Percentiles rank a stretch among this genome's conserved stretches.
Conservation (phyloP, 345 rosid genomes). For the sweet orange (Citrus sinensis) region DNA sequence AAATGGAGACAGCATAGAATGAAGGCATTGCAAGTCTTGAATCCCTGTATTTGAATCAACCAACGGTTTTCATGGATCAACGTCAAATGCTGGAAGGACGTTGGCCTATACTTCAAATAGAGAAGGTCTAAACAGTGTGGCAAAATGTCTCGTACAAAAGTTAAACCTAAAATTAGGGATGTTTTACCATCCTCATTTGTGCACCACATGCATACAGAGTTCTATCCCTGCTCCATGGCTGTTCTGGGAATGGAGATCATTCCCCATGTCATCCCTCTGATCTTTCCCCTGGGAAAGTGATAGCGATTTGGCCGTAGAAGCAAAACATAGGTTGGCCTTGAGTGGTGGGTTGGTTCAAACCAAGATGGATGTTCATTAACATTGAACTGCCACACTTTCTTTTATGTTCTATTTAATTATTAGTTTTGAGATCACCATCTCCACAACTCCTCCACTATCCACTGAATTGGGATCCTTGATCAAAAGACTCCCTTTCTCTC, state of each 20-base stretch:
- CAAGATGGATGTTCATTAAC: neutral
- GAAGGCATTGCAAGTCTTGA: neutral
- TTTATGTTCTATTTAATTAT: neutral
- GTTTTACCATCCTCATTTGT: neutral
- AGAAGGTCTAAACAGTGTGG: neutral
- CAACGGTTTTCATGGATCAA: neutral
- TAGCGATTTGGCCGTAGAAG: neutral
- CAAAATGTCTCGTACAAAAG: neutral
- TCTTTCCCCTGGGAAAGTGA: neutral
- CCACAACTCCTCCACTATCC: neutral
- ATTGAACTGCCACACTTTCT: neutral
- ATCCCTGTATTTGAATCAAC: neutral
- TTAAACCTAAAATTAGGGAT: neutral
- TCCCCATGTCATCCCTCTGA: neutral
- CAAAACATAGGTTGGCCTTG: neutral
- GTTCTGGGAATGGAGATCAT: neutral
- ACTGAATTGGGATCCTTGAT: neutral
- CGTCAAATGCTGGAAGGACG: neutral
- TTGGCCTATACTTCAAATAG: neutral
- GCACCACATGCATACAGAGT: neutral
- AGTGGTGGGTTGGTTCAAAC: neutral
- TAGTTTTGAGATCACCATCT: neutral
- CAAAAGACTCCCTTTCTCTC: neutral
- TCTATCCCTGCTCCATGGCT: neutral
- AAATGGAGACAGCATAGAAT: neutral